These are phyloP conservation scores for Silybum marianum DNA, from an alignment of 129 eudicot genomes.

Conservation along the genomic window DNA sequence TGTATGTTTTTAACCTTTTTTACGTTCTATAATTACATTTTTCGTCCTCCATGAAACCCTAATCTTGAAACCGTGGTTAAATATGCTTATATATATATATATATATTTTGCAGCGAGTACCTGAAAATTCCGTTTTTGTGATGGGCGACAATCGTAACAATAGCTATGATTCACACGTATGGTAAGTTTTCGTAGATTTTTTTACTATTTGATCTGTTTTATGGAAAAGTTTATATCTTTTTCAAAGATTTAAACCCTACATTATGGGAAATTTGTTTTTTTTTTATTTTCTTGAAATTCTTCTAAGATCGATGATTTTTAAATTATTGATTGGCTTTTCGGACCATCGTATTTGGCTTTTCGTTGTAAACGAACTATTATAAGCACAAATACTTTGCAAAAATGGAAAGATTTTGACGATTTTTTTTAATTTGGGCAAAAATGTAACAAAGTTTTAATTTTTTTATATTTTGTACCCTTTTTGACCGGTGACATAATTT, in stretches of 20 bases:
- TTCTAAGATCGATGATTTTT: conserved; percentile 5
- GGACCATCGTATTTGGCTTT: not conserved
- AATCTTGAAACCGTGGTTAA: conserved; percentile 2
- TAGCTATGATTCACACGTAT: conserved; percentile 96
- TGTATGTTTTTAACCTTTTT: conserved; percentile 48
- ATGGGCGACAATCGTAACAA: conserved; percentile 99
- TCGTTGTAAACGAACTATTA: not conserved
- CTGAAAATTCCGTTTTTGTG: conserved; percentile 87
- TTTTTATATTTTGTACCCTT: no score
- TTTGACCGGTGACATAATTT: no score
- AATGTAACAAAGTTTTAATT: no score
- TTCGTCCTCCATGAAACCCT: not conserved
- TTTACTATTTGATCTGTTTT: not conserved
- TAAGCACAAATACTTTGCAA: no score
- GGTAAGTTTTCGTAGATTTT: conserved; percentile 45
- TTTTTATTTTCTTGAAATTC: conserved; percentile 12
- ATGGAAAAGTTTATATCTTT: not conserved
- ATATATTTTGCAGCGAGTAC: conserved; percentile 85
- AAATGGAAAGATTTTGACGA: no score
- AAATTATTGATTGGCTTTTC: not conserved
- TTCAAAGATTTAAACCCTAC: not conserved
- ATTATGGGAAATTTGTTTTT: not conserved
- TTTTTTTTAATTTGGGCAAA: no score
- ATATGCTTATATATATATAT: no score
- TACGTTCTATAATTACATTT: not conserved